Evolutionary conservation across 2,329 filamentous ascomycete species (phyloP).

Genomic region (Eutypella sp.): DNA sequence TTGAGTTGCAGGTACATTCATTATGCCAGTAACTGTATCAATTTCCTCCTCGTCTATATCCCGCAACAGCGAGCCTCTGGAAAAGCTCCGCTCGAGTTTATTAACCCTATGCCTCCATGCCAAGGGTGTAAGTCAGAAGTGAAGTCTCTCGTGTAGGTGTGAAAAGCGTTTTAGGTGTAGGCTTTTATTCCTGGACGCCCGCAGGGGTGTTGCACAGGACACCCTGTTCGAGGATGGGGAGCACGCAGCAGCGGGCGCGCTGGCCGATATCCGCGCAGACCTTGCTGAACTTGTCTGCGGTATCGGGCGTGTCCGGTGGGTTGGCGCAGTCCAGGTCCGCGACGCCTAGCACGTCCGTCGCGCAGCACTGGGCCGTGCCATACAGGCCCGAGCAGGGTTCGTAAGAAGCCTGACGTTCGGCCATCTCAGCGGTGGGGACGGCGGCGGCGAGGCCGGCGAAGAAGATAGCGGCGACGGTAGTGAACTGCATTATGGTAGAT

Average conservation of each 20-base stretch:
- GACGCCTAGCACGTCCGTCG: conserved; percentile 50
- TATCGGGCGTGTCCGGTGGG: conserved; percentile 34
- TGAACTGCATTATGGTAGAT: conserved; percentile 22
- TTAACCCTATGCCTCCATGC: no score
- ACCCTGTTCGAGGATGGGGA: conserved; percentile 36
- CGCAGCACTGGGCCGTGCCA: conserved; percentile 50
- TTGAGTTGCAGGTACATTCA: no score
- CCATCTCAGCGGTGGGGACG: conserved; percentile 12
- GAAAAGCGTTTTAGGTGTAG: neutral
- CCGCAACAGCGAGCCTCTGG: no score
- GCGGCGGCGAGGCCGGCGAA: conserved; percentile 21
- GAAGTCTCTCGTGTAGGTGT: no score
- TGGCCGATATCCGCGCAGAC: conserved; percentile 38
- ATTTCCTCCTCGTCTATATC: no score
- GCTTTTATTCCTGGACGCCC: conserved; percentile 6
- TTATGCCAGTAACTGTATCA: no score
- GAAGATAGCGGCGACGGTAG: conserved; percentile 20
- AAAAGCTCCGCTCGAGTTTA: no score
- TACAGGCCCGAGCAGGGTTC: conserved; percentile 41
- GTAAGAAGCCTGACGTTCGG: conserved; percentile 6
- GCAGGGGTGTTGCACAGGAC: conserved; percentile 30
- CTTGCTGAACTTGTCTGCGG: conserved; percentile 37
- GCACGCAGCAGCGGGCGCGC: conserved; percentile 45
- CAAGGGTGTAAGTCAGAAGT: no score
- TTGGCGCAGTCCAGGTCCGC: conserved; percentile 42